phyloP scores from a whole-genome alignment of 345 rosid genomes.

The Salix suchowensis region DNA sequence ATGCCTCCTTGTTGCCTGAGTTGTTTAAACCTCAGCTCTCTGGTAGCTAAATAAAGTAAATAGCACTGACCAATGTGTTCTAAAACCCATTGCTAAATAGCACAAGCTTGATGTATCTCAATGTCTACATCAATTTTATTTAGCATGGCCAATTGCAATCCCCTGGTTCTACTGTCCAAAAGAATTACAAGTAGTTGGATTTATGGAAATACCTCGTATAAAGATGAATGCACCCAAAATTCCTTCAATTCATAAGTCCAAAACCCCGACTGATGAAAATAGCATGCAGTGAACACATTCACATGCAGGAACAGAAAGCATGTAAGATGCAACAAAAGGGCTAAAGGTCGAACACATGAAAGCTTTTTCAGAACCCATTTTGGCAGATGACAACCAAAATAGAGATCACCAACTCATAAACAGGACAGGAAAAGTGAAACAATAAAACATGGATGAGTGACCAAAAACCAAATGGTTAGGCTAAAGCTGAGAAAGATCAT shows the following conservation, averaged over 20 bases:
- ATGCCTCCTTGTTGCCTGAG: too few relatives aligned
- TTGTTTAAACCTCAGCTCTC: neutral
- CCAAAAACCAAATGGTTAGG: neutral
- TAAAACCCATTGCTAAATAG: neutral
- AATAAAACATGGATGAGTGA: neutral
- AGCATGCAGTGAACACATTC: neutral
- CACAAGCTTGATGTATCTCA: neutral
- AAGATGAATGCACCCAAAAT: neutral
- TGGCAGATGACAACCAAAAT: neutral
- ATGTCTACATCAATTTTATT: neutral
- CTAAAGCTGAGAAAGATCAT: neutral
- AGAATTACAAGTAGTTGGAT: neutral
- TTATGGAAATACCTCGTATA: too few relatives aligned
- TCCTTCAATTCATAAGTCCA: neutral
- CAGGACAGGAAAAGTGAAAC: neutral
- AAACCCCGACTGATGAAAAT: neutral
- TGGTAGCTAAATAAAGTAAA: neutral
- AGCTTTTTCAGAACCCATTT: neutral
- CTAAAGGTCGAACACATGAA: neutral
- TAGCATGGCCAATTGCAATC: neutral
- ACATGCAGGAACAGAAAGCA: neutral
- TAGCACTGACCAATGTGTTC: neutral
- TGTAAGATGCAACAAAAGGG: neutral
- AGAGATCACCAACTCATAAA: neutral
- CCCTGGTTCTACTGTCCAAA: neutral